Percentiles rank a stretch among this genome's conserved stretches.
Evolutionary conservation across 345 rosid species (phyloP).

Genomic region (Aquilaria sinensis): DNA sequence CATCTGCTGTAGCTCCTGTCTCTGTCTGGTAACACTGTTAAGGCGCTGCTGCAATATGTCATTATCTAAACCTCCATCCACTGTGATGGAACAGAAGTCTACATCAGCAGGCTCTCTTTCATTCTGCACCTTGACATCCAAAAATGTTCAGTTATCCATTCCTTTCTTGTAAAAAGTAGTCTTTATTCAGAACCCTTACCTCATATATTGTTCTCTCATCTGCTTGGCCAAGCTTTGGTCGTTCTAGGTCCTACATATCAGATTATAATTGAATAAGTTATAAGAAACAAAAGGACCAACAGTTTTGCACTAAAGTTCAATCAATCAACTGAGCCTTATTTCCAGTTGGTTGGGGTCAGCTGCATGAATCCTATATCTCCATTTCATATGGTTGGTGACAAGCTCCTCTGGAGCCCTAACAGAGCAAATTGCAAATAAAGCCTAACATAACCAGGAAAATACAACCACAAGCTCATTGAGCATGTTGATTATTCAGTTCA

Average conservation of each 20-base stretch:
- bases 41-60: conserved; percentile 65
- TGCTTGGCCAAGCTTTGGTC: conserved; percentile 50
- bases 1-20: conserved; percentile 65
- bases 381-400: too few relatives aligned
- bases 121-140: conserved; percentile 59
- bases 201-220: conserved; percentile 82
- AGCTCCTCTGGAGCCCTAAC: too few relatives aligned
- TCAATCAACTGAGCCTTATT: too few relatives aligned
- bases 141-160: conserved; percentile 16
- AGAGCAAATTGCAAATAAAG: too few relatives aligned
- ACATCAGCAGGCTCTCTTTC: conserved; percentile 62
- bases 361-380: too few relatives aligned
- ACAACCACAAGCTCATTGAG: too few relatives aligned
- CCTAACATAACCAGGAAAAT: too few relatives aligned
- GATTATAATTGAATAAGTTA: conserved; percentile 2
- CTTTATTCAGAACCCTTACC: conserved; percentile 36
- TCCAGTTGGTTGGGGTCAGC: too few relatives aligned
- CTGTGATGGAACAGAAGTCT: conserved; percentile 49
- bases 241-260: conserved; percentile 50
- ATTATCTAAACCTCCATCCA: conserved; percentile 43
- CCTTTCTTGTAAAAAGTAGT: background rate
- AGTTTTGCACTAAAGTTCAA: too few relatives aligned
- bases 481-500: too few relatives aligned
- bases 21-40: conserved; percentile 45
- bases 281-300: too few relatives aligned